Evolutionary conservation across 208 protist genomes (phyloP), one percentile per base, ranked within the genome.

Genomic region (Trypanosoma scelopori): DNA sequence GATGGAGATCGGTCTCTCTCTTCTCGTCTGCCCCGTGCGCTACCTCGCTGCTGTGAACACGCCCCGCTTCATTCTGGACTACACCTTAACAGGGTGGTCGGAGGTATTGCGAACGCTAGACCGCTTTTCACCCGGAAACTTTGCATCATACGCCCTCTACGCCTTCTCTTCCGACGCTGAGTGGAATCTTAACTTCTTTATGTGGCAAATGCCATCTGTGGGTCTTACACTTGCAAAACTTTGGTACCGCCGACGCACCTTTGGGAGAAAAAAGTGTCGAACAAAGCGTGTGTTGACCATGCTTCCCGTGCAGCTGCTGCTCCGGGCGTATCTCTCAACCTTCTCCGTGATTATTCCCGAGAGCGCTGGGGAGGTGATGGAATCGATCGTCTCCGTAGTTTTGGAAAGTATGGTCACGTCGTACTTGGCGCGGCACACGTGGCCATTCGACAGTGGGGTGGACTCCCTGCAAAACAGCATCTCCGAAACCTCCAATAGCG

Each of bases 281-380:
- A 91, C 84, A 3, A 84, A 82, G 58, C 78, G 86, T 7, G 68
- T 93, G 3, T 25, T 92, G 6, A 64, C 72, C 1, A 78, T 87
- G n/a, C 62, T 95, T 42, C 51, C 77, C 0, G 39, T 79, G 3
- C 89, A 93, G 49, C 32, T 91, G 5, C 12, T 93, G 1, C 63
- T 93, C 27, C 81, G 89, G 13, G 85, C 86, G 5, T 83, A 82
- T 63, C 74, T 87, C 50, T 71, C 80, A 0, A 84, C 80, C 27
- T 95, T 92, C 57, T 89, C 86, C 12, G 70, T 93, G n/a, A 87
- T 89, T 74, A 74, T 95, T 46, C 89, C 89, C 1, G 78, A 87
- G 55, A 70, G 71, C n/a, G 78, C 65, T 30, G 62, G 45, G 7
- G 79, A 92, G 65, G 69, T 69, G 13, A 3, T 90, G 0, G 68